Percentiles rank a stretch among this genome's conserved stretches.
Conservation (phyloP, 179 eudicot species). For the Heliamphora pulchella region DNA sequence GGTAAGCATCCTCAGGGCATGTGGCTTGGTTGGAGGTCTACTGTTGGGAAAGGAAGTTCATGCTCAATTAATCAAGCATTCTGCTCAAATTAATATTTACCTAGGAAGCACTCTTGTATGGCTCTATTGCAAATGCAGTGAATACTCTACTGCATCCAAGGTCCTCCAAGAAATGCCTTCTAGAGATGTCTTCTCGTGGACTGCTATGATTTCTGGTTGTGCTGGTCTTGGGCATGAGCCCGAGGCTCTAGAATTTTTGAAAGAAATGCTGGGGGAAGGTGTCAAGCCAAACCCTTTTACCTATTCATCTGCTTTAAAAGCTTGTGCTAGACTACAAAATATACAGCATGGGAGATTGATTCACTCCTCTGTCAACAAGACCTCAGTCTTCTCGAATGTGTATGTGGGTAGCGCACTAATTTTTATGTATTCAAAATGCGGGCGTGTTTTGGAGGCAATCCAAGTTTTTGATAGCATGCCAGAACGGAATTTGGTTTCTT, state of each 20-base stretch:
- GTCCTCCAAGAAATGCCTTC: slow-evolving; percentile 64
- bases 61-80: slow-evolving; percentile 63
- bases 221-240: slow-evolving; percentile 63
- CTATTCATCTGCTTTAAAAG: slow-evolving; percentile 74
- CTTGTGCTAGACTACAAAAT: slow-evolving; percentile 62
- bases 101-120: slow-evolving; percentile 77
- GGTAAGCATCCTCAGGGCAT: slow-evolving; percentile 71
- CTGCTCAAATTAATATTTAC: slow-evolving; percentile 44
- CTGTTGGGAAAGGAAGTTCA: slow-evolving; percentile 63
- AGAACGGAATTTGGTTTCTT: slow-evolving; percentile 24
- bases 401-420: slow-evolving; percentile 77
- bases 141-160: slow-evolving; percentile 42
- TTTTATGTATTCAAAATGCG: slow-evolving; percentile 76
- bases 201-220: slow-evolving; percentile 78
- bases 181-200: slow-evolving; percentile 85
- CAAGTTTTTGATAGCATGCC: slow-evolving; percentile 16
- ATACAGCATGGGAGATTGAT: slow-evolving; percentile 58
- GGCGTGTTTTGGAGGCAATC: slow-evolving; percentile 62
- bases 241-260: slow-evolving; percentile 70
- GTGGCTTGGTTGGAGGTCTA: slow-evolving; percentile 56
- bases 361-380: slow-evolving; percentile 64
- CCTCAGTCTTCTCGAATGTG: slow-evolving; percentile 52
- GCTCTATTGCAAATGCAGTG: slow-evolving; percentile 73
- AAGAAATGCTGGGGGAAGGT: slow-evolving; percentile 71
- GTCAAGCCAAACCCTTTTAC: slow-evolving; percentile 76